Percentiles rank a stretch among this genome's conserved stretches.
Evolutionary conservation across 129 eudicot species (phyloP).

Genomic region (Smallanthus sonchifolius): DNA sequence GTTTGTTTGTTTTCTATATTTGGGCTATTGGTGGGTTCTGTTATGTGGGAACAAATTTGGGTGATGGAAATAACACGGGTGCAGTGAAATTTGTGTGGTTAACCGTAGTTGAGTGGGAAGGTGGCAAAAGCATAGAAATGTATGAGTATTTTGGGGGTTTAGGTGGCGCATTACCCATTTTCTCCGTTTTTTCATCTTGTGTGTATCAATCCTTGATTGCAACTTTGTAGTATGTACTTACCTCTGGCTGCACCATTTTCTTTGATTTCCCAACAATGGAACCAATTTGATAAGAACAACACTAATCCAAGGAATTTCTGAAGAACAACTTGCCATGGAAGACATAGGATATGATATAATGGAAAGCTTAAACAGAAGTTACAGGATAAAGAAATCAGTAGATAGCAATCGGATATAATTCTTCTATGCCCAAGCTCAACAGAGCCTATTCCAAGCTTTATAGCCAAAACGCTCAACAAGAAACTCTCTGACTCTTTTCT

Average conservation of each 20-base stretch:
- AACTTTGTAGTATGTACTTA: neutral
- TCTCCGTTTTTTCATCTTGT: neutral
- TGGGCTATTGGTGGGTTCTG: no score
- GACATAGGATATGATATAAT: neutral
- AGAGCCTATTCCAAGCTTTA: no score
- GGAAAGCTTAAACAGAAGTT: neutral
- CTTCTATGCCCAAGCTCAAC: no score
- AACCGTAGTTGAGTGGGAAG: no score
- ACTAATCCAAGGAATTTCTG: neutral
- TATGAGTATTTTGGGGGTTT: neutral
- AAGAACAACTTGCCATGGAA: neutral
- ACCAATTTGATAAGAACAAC: neutral
- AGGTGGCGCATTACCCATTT: neutral
- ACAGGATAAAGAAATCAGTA: neutral
- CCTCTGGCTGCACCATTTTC: neutral
- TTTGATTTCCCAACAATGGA: neutral
- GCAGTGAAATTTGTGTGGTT: neutral
- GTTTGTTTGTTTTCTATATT: no score
- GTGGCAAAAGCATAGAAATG: neutral
- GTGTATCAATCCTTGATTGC: neutral
- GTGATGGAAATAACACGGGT: neutral
- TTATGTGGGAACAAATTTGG: neutral
- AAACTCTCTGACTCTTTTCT: no score
- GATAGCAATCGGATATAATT: neutral
- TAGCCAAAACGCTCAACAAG: no score